A percentile compares a stretch with the other conserved stretches of the same genome.
Evolutionary conservation across 139 green algal species (phyloP).

Genomic region (Picochlorum sp.): DNA sequence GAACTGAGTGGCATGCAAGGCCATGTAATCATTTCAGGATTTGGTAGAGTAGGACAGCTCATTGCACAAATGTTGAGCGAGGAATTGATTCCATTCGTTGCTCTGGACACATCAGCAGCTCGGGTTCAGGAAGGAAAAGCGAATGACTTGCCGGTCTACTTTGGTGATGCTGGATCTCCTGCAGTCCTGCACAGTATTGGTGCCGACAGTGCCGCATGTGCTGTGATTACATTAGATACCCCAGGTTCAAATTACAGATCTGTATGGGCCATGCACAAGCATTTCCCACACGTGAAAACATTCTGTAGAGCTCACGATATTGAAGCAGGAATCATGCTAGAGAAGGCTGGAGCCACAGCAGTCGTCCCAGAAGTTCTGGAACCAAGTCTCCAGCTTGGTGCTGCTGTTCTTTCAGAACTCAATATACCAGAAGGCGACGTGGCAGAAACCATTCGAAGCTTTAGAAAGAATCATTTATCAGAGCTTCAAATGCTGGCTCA

Average conservation of each 20-base stretch:
- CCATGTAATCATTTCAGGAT: slow-evolving; percentile 93
- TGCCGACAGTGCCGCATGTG: slow-evolving; percentile 70
- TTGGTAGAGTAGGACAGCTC: slow-evolving; percentile 81
- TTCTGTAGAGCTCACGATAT: slow-evolving; percentile 96
- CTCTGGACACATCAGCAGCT: slow-evolving; percentile 76
- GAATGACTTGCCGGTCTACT: slow-evolving; percentile 93
- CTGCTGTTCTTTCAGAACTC: slow-evolving; percentile 78
- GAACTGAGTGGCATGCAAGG: slow-evolving; percentile 69
- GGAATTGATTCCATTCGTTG: slow-evolving; percentile 95
- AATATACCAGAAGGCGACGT: slow-evolving; percentile 74
- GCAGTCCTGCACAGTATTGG: slow-evolving; percentile 73
- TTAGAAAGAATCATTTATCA: slow-evolving; percentile 45
- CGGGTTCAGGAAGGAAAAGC: slow-evolving; percentile 63
- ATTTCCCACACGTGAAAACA: slow-evolving; percentile 82
- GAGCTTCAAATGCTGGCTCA: slow-evolving; percentile 43
- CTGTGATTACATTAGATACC: slow-evolving; percentile 83
- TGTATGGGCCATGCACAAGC: slow-evolving; percentile 90
- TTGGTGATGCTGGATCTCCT: slow-evolving; percentile 84
- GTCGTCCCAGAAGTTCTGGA: slow-evolving; percentile 97
- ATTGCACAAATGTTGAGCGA: slow-evolving; percentile 90
- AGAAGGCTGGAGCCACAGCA: slow-evolving; percentile 87
- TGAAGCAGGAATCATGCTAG: slow-evolving; percentile 76
- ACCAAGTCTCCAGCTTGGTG: slow-evolving; percentile 89
- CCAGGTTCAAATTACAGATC: slow-evolving; percentile 80
- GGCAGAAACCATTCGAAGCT: slow-evolving; percentile 52